Percentiles rank a stretch among this genome's conserved stretches.
Evolutionary conservation across 768 basidiomycete species (phyloP).

Genomic region (Rhodotorula taiwanensis): DNA sequence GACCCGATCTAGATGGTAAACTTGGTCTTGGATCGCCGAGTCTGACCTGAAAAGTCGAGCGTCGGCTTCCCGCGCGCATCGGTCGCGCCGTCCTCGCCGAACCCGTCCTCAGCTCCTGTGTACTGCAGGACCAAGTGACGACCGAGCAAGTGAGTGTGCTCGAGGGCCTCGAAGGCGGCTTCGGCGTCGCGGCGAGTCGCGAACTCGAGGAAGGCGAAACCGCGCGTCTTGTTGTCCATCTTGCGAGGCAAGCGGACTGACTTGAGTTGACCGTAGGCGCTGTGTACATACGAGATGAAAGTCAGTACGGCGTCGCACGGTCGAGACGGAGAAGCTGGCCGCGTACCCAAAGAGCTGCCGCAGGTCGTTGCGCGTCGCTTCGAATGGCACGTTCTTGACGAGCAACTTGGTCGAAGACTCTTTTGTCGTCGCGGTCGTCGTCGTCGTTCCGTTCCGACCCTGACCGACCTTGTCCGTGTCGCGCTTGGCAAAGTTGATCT

Average conservation of each 20-base stretch:
- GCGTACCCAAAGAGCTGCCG: constrained; percentile 78
- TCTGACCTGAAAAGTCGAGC: neutral
- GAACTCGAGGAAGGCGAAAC: constrained; percentile 96
- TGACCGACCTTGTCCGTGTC: constrained; percentile 51
- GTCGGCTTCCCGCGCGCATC: no score
- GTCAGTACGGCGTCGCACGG: constrained; percentile 8
- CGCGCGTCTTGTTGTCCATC: constrained; percentile 78
- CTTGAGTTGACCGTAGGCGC: constrained; percentile 85
- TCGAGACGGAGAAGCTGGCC: neutral
- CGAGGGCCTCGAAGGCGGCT: constrained; percentile 73
- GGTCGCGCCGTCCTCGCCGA: constrained; percentile 50
- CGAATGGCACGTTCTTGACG: constrained; percentile 97
- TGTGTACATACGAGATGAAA: constrained; percentile 42
- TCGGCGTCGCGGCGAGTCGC: constrained; percentile 81
- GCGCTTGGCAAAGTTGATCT: constrained; percentile 78
- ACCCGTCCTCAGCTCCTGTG: constrained; percentile 70
- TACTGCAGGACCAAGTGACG: constrained; percentile 86
- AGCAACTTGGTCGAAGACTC: constrained; percentile 85
- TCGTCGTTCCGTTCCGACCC: constrained; percentile 22
- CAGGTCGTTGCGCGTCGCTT: constrained; percentile 87
- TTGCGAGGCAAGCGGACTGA: constrained; percentile 88
- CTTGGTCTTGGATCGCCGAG: neutral
- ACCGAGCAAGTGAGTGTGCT: constrained; percentile 92
- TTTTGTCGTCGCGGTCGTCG: constrained; percentile 48
- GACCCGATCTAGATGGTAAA: neutral